Percentiles rank a stretch among this genome's conserved stretches.
Conservation (phyloP, 768 basidiomycete genomes). For the Lentinus brumalis region DNA sequence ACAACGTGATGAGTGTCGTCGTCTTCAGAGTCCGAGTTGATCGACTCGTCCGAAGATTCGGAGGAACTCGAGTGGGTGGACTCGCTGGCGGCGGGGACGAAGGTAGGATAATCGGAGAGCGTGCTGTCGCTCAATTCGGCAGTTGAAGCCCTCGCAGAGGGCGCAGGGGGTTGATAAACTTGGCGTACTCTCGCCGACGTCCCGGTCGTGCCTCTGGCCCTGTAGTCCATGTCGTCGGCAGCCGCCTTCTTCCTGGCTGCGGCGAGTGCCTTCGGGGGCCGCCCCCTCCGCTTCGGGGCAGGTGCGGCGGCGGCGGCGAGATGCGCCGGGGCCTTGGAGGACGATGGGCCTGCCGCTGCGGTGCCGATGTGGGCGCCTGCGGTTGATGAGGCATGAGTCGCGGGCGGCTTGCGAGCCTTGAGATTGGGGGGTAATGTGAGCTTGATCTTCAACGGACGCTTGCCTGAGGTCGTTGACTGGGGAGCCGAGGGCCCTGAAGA, state of each 20-base stretch:
- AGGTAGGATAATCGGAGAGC: constrained; percentile 32
- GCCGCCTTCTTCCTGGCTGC: constrained; percentile 24
- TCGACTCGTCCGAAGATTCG: constrained; percentile 28
- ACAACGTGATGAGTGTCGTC: constrained; percentile 15
- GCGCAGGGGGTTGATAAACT: constrained; percentile 11
- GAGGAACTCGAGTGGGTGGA: constrained; percentile 31
- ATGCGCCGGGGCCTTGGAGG: neutral
- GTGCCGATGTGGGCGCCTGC: constrained; percentile 12
- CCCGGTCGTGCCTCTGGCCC: constrained; percentile 40
- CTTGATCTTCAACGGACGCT: constrained; percentile 68
- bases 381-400: constrained; percentile 5
- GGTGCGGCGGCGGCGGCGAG: constrained; percentile 34
- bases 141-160: constrained; percentile 22
- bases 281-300: constrained; percentile 52
- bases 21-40: constrained; percentile 23
- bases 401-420: constrained; percentile 26
- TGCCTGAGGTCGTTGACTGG: constrained; percentile 23
- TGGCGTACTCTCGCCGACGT: constrained; percentile 1
- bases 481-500: constrained; percentile 34
- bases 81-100: constrained; percentile 34
- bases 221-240: constrained; percentile 26
- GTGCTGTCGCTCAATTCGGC: constrained; percentile 26
- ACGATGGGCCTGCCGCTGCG: constrained; percentile 14
- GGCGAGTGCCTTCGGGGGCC: constrained; percentile 52
- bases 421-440: constrained; percentile 64